Conservation (phyloP, 192 early-diverging fungal species). For the Coemansia sp. region DNA sequence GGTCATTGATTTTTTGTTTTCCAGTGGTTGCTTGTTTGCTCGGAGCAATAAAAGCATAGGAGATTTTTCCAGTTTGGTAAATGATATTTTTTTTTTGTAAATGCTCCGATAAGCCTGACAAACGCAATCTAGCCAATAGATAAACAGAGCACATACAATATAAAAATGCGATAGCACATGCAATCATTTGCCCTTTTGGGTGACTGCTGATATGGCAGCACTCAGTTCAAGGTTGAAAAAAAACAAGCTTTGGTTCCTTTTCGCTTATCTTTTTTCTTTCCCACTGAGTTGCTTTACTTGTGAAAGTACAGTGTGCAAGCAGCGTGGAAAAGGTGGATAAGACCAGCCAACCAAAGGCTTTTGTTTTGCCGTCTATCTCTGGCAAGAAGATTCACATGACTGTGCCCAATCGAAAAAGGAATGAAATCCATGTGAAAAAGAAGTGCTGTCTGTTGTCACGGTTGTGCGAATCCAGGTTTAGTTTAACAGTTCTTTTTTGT, state of each 20-base stretch:
- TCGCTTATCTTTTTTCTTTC: not conserved
- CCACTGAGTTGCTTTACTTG: too few species aligned
- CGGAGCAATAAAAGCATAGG: not conserved
- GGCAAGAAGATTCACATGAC: not conserved
- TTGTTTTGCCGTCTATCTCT: not conserved
- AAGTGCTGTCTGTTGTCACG: too few species aligned
- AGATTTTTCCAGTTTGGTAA: not conserved
- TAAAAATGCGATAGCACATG: slow-evolving; percentile 4
- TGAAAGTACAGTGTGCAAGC: too few species aligned
- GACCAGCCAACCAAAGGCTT: not conserved
- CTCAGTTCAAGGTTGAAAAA: not conserved
- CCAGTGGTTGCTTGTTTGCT: not conserved
- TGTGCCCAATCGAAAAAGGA: not conserved
- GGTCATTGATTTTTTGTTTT: not conserved
- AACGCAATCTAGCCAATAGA: not conserved
- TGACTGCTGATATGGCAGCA: not conserved
- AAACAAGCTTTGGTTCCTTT: not conserved
- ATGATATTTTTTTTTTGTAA: not conserved
- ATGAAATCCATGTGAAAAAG: not conserved
- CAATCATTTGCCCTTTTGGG: not conserved
- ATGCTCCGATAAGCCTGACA: slow-evolving; percentile 5
- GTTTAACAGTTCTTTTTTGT: too few species aligned
- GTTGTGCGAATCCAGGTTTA: too few species aligned
- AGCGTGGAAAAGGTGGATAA: not conserved
- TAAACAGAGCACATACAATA: not conserved